Base-by-base conservation (phyloP, 2,329 filamentous ascomycete genomes). In the Talaromyces amestolkiae region DNA sequence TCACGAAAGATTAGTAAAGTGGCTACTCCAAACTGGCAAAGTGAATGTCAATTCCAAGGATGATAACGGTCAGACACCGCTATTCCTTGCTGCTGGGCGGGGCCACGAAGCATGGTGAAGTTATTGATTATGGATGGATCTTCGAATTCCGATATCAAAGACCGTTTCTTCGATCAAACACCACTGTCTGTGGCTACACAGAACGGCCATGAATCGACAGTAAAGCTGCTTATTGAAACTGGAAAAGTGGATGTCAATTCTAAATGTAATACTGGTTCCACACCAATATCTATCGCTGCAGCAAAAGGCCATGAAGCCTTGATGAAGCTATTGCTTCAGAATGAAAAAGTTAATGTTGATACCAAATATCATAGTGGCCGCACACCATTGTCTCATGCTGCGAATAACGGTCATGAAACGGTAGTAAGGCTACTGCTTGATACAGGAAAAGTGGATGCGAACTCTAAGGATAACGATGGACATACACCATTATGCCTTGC, bases 171-270 rank as follows among this genome's bases (percentile, higher is more conserved):
- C 17, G 43, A 11, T 33, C 19, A 22, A 33, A 54, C 63, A 33
- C 45, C 63, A 54, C 24, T 65, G 9, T 22, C 7, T 11, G 17
- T 13, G 7, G 83, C 83, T 2, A 82, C 82, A 13, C 80, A 82
- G 67, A 81, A 81, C 47, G 53, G 62, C n/a, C 39, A 49, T 15
- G 33, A 39, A 45, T 17, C 15, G 4, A n/a, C 24, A 31, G 53
- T 59, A 17, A 64, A 59, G 53, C 53, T 64, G 19, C 33, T 64
- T 27, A 6, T 64, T 49, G 27, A 49, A 33, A 49, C 19, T 27
- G 53, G 27, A 22, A 41, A 27, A 33, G 27, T 22, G 10, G 27
- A 39, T 33, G 56, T 35, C 47, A 39, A 54, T 39, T 13, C 8
- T 22, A 58, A 63, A 27, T 43, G 41, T 43, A 43, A 43, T 43